Evolutionary conservation across 2,329 filamentous ascomycete genomes (phyloP), one percentile per base, ranked within the genome.

Genomic region (Exophiala lecanii-corni): DNA sequence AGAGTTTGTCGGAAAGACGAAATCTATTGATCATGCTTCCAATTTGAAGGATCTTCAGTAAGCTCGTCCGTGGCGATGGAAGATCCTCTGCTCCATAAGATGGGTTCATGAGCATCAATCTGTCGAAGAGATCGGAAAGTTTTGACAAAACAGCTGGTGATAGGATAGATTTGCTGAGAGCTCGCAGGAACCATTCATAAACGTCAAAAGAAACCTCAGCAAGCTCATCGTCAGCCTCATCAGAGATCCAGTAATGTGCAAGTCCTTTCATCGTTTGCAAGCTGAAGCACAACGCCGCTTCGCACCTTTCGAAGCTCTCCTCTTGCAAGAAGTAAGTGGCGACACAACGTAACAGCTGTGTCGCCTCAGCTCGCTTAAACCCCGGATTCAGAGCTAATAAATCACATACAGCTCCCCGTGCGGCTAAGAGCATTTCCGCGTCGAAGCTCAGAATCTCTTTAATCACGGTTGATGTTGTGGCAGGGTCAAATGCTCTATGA

Each of bases 161-260:
- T 36, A 88, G 74, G 26, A 84, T 74, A 33, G 81, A 81, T 33
- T 77, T 82, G 4, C 76, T 73, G 18, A 95, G 66, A 13, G 73
- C 73, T 41, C 78, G 77, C 35, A 89, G 75, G 52, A 92, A 83
- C 69, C 88, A 87, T 33, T 76, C 68, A 62, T 97, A 97, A 15
- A 96, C 68, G 47, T 94, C 83, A 15, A 80, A 76, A 3, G 83
- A 86, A 30, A 76, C 72, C 2, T 78, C 75, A n/a, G 74, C 74
- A 2, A 95, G 68, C 1, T 79, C 70, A 23, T 75, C 73, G 16
- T 71, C 68, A 30, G 75, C 61, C 2, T 62, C 71, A 16, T 77
- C 71, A 2, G 73, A 66, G 12, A 69, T 69, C 86, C 86, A 92
- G 28, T 78, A 67, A 9, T 67, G 62, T 28, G 79, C 75, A 39